Evolutionary conservation across 2,329 filamentous ascomycete genomes (phyloP).

Genomic region (Juglanconis sp.): DNA sequence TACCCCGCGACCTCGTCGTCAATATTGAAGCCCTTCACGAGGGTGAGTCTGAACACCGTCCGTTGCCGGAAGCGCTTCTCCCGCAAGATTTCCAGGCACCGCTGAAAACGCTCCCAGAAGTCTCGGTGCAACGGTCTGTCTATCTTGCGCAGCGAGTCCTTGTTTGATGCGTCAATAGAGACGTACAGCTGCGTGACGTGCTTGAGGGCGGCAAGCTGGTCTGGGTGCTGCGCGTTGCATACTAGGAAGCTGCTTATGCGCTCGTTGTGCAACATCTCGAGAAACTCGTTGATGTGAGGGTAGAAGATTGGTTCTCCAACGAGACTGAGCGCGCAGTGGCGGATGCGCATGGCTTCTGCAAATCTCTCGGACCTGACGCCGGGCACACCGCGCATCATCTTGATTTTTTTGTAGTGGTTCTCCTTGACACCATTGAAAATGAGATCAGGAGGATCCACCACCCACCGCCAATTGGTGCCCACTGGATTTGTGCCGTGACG

Average conservation of each 20-base stretch:
- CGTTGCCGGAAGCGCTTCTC: constrained; percentile 81
- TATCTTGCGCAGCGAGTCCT: constrained; percentile 81
- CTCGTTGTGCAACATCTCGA: constrained; percentile 77
- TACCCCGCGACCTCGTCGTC: constrained; percentile 91
- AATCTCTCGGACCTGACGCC: constrained; percentile 90
- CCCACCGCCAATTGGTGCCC: constrained; percentile 94
- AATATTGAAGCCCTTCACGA: constrained; percentile 97
- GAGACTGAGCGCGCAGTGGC: constrained; percentile 86
- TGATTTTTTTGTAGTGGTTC: constrained; percentile 95
- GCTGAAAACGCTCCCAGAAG: constrained; percentile 94
- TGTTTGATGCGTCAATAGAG: constrained; percentile 90
- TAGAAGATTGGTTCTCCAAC: constrained; percentile 99
- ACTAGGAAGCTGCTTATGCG: constrained; percentile 93
- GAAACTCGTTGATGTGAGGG: constrained; percentile 91
- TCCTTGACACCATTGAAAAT: constrained; percentile 90
- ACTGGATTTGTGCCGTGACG: constrained; percentile 96
- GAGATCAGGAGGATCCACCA: constrained; percentile 83
- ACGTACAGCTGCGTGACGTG: constrained; percentile 95
- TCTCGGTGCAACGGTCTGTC: constrained; percentile 90
- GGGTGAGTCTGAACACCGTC: constrained; percentile 89
- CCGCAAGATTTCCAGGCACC: constrained; percentile 84
- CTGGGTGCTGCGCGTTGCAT: constrained; percentile 95
- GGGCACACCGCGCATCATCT: constrained; percentile 91
- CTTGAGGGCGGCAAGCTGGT: constrained; percentile 76
- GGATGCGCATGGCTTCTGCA: constrained; percentile 85